Base-by-base conservation (phyloP, 805 yeast species). In the Kodamaea leandrae region DNA sequence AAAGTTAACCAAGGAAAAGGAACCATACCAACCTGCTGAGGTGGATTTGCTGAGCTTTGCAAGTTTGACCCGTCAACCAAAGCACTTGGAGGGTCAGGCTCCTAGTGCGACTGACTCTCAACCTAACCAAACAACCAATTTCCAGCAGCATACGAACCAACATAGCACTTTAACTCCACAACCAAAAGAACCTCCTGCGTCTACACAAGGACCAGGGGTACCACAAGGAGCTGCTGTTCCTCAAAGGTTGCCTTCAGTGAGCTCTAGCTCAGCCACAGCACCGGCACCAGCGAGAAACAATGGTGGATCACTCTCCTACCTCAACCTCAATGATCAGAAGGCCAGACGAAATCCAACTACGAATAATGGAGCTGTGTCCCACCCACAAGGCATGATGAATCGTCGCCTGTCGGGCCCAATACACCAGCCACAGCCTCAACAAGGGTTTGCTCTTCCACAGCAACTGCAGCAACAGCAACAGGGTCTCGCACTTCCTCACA, bases 21-120 rank as follows among this genome's bases (percentile, higher is more conserved):
- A 58, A 39, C 74, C 73, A 2, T 70, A 69, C 49, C 66, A 66
- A 44, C 75, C 75, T 1, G 74, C 75, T 2, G 71, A 68, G 44
- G 75, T 70, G 6, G 75, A 70, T 42, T 62, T 70, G 39, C 62
- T 69, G 20, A 54, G 68, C 20, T 70, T 70, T 54, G 67, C 72
- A 5, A 66, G 73, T 46, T 57, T 70, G 37, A 70, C 75, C 8
- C 53, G 74, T 34, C 75, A 70, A 48, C 69, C 69, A n/a, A 61
- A 62, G 38, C 33, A 30, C 32, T 37, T 43, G 30, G 42, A 38
- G 25, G 27, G 40, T 14, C 26, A 27, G 20, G 20, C 27, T 7
- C 21, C 33, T 20, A n/a, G n/a, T n/a, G n/a, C n/a, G n/a, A n/a
- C n/a, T n/a, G n/a, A 15, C 20, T 12, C 21, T 13, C 37, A 37